Base-by-base conservation (phyloP, 176 grass and related monocot genomes). In the Cymbopogon citratus region DNA sequence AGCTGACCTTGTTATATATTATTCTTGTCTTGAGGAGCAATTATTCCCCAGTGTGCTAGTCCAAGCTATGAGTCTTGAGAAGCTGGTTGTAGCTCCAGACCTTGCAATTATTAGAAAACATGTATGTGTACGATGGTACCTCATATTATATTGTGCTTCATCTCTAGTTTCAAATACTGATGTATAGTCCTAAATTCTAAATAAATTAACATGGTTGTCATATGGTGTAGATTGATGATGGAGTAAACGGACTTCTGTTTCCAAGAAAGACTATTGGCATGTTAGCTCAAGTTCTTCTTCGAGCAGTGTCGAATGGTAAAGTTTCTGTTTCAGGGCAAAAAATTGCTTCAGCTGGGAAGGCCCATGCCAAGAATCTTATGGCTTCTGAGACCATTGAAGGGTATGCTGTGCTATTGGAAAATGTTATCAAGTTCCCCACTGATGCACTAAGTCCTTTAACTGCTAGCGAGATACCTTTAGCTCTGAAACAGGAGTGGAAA, bases 61-160 rank as follows among this genome's bases (percentile, higher is more conserved):
- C 28, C 85, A 96, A 87, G 91, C 91, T 81, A 99, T 99, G 97
- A 87, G 77, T 80, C 85, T 96, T 77, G 86, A 86, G 76, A 99
- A 91, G 84, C 88, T 99, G 75, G 76, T 96, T 89, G 81, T 99
- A 83, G 97, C 93, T 92, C 92, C 97, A 34, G 91, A 99, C 48
- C 80, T 96, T 78, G 73, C 63, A 82, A 90, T 99, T 79, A 90
- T 99, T 73, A 90, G 74, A 56, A 93, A 91, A 92, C 83, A 99
- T 88, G 97, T 99, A 99, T 60, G 89, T 73, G 74, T 3, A 4
- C 28, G 23, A 12, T 12, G 48, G 40, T 18, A 77, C 63, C 71
- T 66, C 12, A 80, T 80, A n/a, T 38, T 85, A 16, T 52, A 71
- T 72, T 76, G 25, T 27, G 21, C 85, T 77, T 87, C 35, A 77